These are phyloP conservation scores for Arthroderma uncinatum DNA, from an alignment of 2,329 filamentous ascomycete species.

Conservation along the genomic window DNA sequence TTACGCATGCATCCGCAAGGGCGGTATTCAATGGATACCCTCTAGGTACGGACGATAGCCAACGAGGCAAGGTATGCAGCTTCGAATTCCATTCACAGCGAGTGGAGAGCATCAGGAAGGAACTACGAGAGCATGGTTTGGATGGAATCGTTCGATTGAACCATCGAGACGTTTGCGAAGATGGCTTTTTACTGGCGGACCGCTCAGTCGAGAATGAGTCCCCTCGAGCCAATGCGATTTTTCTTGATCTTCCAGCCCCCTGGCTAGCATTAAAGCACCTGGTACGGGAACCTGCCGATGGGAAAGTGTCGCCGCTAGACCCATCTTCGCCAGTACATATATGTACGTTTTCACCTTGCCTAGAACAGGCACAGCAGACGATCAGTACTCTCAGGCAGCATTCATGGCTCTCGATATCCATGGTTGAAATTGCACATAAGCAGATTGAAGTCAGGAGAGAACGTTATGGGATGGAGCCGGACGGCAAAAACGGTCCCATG, in stretches of 20 bases:
- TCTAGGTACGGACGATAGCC: conserved; percentile 16
- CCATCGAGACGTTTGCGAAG: conserved; percentile 40
- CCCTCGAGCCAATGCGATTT: conserved; percentile 38
- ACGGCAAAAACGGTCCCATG: conserved; percentile 49
- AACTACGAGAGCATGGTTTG: conserved; percentile 36
- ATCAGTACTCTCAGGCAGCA: conserved; percentile 66
- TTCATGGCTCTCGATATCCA: conserved; percentile 84
- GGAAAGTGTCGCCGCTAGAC: conserved; percentile 48
- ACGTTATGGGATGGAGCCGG: conserved; percentile 60
- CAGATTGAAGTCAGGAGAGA: conserved; percentile 74
- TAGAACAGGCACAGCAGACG: conserved; percentile 86
- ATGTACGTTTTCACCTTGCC: conserved; percentile 93
- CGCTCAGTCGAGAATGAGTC: conserved; percentile 25
- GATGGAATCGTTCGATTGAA: conserved; percentile 35
- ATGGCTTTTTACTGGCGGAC: conserved; percentile 35
- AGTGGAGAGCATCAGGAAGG: conserved; percentile 31
- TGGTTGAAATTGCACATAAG: conserved; percentile 77
- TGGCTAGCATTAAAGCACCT: conserved; percentile 41
- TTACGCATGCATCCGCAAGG: conserved; percentile 41
- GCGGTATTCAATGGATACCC: conserved; percentile 40
- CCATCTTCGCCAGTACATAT: conserved; percentile 62
- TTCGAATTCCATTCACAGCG: conserved; percentile 41
- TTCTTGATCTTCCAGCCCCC: conserved; percentile 42
- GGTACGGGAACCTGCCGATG: conserved; percentile 27
- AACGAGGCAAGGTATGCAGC: conserved; percentile 38